These are phyloP conservation scores for Ustilaginoidea virens DNA, from an alignment of 2,329 filamentous ascomycete genomes.

Conservation along the genomic window DNA sequence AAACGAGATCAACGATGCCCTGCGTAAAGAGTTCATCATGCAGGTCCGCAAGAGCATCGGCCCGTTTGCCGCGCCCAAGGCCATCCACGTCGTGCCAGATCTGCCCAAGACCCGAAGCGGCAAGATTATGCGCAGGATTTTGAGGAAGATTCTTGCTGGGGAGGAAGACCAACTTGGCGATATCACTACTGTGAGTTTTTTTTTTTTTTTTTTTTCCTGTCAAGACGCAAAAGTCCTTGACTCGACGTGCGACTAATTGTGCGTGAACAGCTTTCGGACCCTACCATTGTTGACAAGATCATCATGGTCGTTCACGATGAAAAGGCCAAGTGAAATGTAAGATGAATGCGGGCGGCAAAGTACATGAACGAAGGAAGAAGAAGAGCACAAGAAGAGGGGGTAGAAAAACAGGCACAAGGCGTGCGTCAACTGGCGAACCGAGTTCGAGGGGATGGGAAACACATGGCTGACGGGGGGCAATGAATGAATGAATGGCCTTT, in stretches of 20 bases:
- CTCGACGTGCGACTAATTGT: background rate
- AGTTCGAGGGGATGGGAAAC: too few species aligned
- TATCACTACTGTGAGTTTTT: constrained; percentile 63
- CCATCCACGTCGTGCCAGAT: constrained; percentile 79
- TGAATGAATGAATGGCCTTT: too few species aligned
- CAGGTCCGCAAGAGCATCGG: constrained; percentile 97
- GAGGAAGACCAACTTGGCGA: constrained; percentile 97
- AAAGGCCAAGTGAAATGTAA: constrained; percentile 18
- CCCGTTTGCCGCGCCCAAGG: constrained; percentile 92
- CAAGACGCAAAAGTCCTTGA: too few species aligned
- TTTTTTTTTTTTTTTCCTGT: background rate
- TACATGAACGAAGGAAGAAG: background rate
- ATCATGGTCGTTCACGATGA: constrained; percentile 62
- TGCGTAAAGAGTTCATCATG: constrained; percentile 84
- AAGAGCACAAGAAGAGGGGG: background rate
- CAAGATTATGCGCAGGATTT: constrained; percentile 96
- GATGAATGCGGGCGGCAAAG: too few species aligned
- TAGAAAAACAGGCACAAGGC: too few species aligned
- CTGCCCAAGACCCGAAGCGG: constrained; percentile 93
- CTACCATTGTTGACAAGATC: constrained; percentile 76
- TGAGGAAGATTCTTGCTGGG: constrained; percentile 92
- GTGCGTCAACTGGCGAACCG: too few species aligned
- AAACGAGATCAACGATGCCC: constrained; percentile 57
- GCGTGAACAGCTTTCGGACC: constrained; percentile 62
- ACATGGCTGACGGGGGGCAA: too few species aligned